Base-by-base conservation (phyloP, 139 green algal genomes). In the Pleodorina starrii region DNA sequence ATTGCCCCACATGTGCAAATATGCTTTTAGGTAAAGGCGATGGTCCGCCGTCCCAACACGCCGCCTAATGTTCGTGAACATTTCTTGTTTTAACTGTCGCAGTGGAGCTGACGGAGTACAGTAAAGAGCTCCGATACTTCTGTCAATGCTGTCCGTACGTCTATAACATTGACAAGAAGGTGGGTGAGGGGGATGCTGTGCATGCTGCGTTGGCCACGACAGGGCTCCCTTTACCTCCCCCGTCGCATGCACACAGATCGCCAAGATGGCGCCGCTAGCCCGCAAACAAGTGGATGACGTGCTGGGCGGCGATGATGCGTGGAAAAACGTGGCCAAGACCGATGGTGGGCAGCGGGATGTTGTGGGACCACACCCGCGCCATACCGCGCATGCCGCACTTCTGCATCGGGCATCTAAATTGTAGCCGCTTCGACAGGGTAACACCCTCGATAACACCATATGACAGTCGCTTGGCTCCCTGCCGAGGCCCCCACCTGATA, bases 271-370 rank as follows among this genome's bases (percentile, higher is more conserved):
- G 27, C 85, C 88, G 16, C 71, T 98, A 2, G 87, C 91, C 14
- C 90, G 86, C 40, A 99, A 99, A 88, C 85, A 96, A 44, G 96
- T 99, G 0, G 97, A 99, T 84, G 95, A 98, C 77, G 97, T 99
- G 38, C 90, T 99, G 27, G 97, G 96, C 9, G 96, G 95, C 0
- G 96, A 98, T 0, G 96, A 98, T 3, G 95, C 95, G 1, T 99
- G 97, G 97, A 96, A 97, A 81, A 98, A 98, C 86, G 97, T 97
- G 6, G 90, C 95, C 11, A 97, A 96, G 46, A 98, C 96, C 32
- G 91, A 97, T 42, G 93, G 95, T 96, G 63, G 5, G 90, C 54
- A 50, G n/a, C n/a, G n/a, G n/a, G n/a, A n/a, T n/a, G n/a, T n/a
- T n/a, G n/a, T n/a, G n/a, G n/a, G n/a, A n/a, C n/a, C n/a, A n/a